Evolutionary conservation across 2,329 filamentous ascomycete species (phyloP).

Genomic region (Parascedosporium putredinis): DNA sequence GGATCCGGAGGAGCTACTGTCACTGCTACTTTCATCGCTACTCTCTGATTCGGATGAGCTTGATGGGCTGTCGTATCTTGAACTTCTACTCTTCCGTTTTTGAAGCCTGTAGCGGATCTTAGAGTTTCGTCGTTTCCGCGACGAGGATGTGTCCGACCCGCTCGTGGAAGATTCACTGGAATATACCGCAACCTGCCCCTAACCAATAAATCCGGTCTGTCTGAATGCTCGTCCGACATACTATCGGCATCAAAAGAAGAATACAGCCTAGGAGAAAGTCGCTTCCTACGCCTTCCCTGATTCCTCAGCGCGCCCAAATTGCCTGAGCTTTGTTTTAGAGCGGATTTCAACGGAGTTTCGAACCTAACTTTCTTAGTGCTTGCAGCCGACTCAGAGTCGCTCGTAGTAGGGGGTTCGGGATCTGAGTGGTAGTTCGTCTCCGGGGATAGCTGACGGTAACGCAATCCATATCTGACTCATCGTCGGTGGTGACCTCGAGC

Average conservation of each 20-base stretch:
- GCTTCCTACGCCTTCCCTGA: conserved; percentile 17
- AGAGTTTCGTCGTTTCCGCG: too few species aligned
- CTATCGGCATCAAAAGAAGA: conserved; percentile 15
- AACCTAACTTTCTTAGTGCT: conserved; percentile 34
- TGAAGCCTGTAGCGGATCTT: too few species aligned
- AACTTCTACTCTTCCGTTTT: too few species aligned
- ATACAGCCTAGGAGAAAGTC: conserved; percentile 12
- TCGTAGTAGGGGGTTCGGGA: not conserved
- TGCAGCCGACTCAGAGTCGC: conserved; percentile 10
- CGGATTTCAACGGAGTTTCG: conserved; percentile 24
- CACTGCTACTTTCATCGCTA: not conserved
- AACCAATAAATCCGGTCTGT: too few species aligned
- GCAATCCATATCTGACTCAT: conserved; percentile 38
- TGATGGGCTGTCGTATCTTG: too few species aligned
- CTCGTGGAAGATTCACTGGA: too few species aligned
- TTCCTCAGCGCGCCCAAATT: conserved; percentile 8
- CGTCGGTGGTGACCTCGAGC: conserved; percentile 37
- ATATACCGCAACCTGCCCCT: too few species aligned
- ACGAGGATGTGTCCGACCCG: too few species aligned
- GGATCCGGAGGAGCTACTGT: too few species aligned
- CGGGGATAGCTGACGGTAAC: conserved; percentile 39
- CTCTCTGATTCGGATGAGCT: not conserved
- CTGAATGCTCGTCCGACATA: conserved; percentile 12
- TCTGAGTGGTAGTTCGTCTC: conserved; percentile 1
- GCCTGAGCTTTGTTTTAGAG: conserved; percentile 22